Base-by-base conservation (phyloP, 768 basidiomycete species). In the Arthromyces matolae region DNA sequence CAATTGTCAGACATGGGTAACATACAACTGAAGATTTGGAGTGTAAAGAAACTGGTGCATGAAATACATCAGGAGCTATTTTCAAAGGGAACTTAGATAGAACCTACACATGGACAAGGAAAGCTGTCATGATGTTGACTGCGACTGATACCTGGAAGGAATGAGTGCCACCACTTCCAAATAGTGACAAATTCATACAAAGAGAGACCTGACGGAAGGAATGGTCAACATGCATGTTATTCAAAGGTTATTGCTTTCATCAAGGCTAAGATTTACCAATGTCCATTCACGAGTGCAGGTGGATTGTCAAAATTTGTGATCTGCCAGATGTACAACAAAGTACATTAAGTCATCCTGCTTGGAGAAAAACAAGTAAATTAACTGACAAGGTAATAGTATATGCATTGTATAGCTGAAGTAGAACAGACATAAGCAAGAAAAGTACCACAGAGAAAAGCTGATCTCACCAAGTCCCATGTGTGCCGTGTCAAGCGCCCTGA, bases 321-420 rank as follows among this genome's bases (percentile, higher is more conserved):
- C 72, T 71, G 24, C n/a, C n/a, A n/a, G n/a, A n/a, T 20, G 3
- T 20, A 16, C 19, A 5, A 7, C 18, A 18, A 42, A 20, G 14
- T 16, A 18, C 32, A 3, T 28, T 29, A 13, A 16, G 31, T 19
- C 3, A 42, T 2, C 3, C n/a, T 12, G 6, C 10, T 2, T 31
- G 14, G 8, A 8, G 4, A 9, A 12, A 23, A 13, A 22, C 41
- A 18, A 8, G 14, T 3, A 14, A 3, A 25, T 13, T 14, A 40
- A 52, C 65, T 19, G 22, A 58, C 65, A 31, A 73, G 59, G 51
- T 75, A 73, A 51, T 66, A 59, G 51, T 75, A 73, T 44, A 73
- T 65, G 45, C 61, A 56, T 36, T 60, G 44, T 4, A 63, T 58
- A 23, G 66, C 67, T 71, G 44, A 24, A 20, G 28, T 28, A 29